Conservation (phyloP, 768 basidiomycete species). For the Suillus hirtellus region DNA sequence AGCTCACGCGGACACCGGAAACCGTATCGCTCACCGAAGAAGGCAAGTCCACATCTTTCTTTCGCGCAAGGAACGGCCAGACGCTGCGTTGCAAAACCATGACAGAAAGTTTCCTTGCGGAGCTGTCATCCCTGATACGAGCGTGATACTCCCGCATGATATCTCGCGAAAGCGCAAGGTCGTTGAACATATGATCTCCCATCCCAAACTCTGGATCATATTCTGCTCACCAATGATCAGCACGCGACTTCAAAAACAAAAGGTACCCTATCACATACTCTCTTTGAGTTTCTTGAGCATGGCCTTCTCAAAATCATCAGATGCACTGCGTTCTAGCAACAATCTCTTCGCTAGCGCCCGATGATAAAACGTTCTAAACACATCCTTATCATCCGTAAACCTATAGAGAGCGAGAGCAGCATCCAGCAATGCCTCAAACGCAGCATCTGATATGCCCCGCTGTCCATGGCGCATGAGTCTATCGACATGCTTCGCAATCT, state of each 20-base stretch:
- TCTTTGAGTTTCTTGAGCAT: slow-evolving; percentile 87
- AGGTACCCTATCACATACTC: slow-evolving; percentile 45
- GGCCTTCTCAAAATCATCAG: slow-evolving; percentile 81
- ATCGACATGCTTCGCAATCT: slow-evolving; percentile 92
- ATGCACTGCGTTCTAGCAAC: slow-evolving; percentile 81
- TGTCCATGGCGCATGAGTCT: slow-evolving; percentile 86
- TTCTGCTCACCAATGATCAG: slow-evolving; percentile 44
- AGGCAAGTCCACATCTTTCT: slow-evolving; percentile 54
- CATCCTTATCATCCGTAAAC: slow-evolving; percentile 90
- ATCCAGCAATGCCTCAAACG: slow-evolving; percentile 65
- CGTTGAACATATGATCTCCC: slow-evolving; percentile 95
- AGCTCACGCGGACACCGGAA: slow-evolving; percentile 6
- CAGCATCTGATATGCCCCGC: slow-evolving; percentile 58
- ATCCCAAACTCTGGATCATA: slow-evolving; percentile 96
- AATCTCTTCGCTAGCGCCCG: slow-evolving; percentile 85
- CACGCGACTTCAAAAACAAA: slow-evolving; percentile 15
- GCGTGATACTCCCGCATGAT: slow-evolving; percentile 64
- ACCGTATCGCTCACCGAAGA: slow-evolving; percentile 40
- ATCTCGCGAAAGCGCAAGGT: slow-evolving; percentile 77
- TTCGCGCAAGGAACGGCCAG: slow-evolving; percentile 76
- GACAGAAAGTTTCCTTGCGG: slow-evolving; percentile 57
- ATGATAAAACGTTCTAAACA: slow-evolving; percentile 92
- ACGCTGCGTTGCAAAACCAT: slow-evolving; percentile 87
- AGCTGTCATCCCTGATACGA: slow-evolving; percentile 39
- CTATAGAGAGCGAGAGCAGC: slow-evolving; percentile 73